Base-by-base conservation (phyloP, 75 land plant species). In the Pinus taeda region DNA sequence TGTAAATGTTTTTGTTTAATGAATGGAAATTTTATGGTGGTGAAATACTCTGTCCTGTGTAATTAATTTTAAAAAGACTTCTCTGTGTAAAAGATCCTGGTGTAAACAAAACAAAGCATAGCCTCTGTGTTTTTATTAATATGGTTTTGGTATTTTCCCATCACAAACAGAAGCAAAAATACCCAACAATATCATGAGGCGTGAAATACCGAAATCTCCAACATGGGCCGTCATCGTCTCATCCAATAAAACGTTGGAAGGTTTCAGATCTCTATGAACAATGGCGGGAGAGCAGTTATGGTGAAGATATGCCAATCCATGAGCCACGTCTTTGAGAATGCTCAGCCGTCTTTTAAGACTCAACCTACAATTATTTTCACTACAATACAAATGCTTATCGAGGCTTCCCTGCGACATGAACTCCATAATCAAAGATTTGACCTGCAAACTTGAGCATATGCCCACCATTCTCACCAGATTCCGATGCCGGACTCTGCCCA, bases 331-430 rank as follows among this genome's bases (percentile, higher is more conserved):
- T 15, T 24, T 26, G 33, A 63, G 66, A 63, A 63, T 63, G 1
- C 3, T 15, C 66, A 26, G 30, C 13, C 66, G 66, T 24, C 14
- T 14, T 24, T 30, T 63, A 17, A 63, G 4, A 26, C 66, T 4
- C 66, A 63, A 63, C 15, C 12, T 30, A 13, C 1, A 4, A 3
- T 3, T 30, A 22, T 29, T 30, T 22, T 24, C 26, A 3, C 66
- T 12, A 15, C 6, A 26, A 30, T 63, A 36, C 37, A 89, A 64
- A 60, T 86, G 89, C 67, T 86, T 77, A 57, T 89, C 81, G 76
- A 89, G 37, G 57, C 86, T 83, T 30, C 88, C 88, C 53, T 80
- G 74, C 4, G 79, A 71, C 88, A 87, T 84, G 71, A 74, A 87
- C 71, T 87, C 83, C 37, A 84, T 84, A 14, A 87, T 83, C 4